A percentile compares a stretch with the other conserved stretches of the same genome.
phyloP scores from a whole-genome alignment of 75 land plant genomes.

The Ceratopteris richardii region DNA sequence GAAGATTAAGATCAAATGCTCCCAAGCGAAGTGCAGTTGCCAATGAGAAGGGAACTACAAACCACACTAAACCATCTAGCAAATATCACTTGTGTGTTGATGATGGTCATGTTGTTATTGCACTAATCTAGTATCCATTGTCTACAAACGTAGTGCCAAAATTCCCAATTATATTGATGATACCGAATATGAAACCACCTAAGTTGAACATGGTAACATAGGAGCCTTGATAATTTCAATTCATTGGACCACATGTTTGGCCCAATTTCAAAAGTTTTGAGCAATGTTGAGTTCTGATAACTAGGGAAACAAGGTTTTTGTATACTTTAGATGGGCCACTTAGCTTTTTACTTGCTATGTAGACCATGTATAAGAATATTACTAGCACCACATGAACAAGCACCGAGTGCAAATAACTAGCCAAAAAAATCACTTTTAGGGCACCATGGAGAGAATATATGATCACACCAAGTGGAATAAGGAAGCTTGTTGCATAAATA shows the following conservation, averaged over 20 bases:
- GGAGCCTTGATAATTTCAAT: slow-evolving; percentile 77
- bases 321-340: slow-evolving; percentile 82
- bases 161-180: slow-evolving; percentile 90
- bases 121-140: slow-evolving; percentile 95
- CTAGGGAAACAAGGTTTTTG: slow-evolving; percentile 41
- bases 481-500: slow-evolving; percentile 86
- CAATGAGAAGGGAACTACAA: slow-evolving; percentile 90
- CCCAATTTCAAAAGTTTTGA: slow-evolving; percentile 35
- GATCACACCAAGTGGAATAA: slow-evolving; percentile 89
- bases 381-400: slow-evolving; percentile 86
- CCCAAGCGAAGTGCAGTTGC: slow-evolving; percentile 90
- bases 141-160: slow-evolving; percentile 96
- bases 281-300: slow-evolving; percentile 54
- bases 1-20: slow-evolving; percentile 96
- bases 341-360: slow-evolving; percentile 58
- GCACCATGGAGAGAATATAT: slow-evolving; percentile 92
- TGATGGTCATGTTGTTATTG: slow-evolving; percentile 81
- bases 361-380: slow-evolving; percentile 84
- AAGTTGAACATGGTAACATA: slow-evolving; percentile 89
- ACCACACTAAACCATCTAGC: slow-evolving; percentile 93
- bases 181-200: slow-evolving; percentile 89
- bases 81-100: slow-evolving; percentile 94
- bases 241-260: slow-evolving; percentile 86
- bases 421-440: slow-evolving; percentile 90
- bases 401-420: slow-evolving; percentile 93